phyloP scores from a whole-genome alignment of 441 rosid genomes.

The Pelargonium citronellum region DNA sequence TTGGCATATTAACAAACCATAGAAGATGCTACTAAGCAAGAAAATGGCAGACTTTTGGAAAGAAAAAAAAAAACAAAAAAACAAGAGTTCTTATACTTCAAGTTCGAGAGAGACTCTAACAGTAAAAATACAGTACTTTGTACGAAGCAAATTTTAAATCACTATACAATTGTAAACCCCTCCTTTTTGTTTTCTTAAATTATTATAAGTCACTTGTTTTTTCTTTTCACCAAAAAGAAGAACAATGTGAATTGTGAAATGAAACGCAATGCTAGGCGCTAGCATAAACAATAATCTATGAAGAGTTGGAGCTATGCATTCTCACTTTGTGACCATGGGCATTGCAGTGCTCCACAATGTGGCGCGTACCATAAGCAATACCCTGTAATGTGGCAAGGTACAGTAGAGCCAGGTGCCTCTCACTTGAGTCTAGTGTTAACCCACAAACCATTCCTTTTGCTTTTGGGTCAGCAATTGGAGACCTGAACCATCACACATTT shows the following conservation, averaged over 20 bases:
- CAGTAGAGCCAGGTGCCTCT: constrained; percentile 72
- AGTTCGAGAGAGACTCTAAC: background rate
- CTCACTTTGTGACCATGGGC: constrained; percentile 80
- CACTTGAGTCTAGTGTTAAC: constrained; percentile 70
- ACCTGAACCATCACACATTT: constrained; percentile 45
- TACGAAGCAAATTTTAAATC: background rate
- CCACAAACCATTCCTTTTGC: constrained; percentile 78
- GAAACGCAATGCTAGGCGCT: background rate
- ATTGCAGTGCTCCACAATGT: constrained; percentile 87
- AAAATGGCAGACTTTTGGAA: background rate
- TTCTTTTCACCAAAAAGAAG: background rate
- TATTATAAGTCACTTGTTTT: background rate
- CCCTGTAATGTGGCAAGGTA: constrained; percentile 78
- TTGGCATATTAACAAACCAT: background rate
- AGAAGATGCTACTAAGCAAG: background rate
- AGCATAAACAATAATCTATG: background rate
- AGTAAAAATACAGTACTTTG: background rate
- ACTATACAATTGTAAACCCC: background rate
- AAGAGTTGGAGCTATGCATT: background rate
- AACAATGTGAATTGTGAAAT: background rate
- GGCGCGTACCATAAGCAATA: constrained; percentile 93
- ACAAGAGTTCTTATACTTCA: background rate
- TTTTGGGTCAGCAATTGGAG: constrained; percentile 87
- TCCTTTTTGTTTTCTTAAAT: background rate
- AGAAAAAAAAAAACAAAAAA: background rate